Conservation (phyloP, 2,329 filamentous ascomycete genomes). For the Aspergillus pseudonomiae region DNA sequence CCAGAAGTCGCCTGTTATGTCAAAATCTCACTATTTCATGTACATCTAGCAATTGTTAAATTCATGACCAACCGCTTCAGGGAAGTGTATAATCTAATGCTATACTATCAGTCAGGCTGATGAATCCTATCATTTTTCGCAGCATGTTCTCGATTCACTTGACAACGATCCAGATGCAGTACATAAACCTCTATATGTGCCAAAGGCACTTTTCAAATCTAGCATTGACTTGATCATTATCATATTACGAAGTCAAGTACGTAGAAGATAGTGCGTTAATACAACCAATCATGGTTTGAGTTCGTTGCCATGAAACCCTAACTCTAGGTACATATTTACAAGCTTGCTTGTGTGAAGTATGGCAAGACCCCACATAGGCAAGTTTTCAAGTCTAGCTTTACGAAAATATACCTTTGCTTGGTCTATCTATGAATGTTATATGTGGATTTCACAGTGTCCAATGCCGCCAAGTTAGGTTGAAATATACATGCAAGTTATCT, state of each 20-base stretch:
- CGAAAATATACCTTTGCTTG: too few species aligned
- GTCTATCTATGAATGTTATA: too few species aligned
- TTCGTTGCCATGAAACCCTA: background rate
- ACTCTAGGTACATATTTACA: too few species aligned
- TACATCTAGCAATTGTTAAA: conserved; percentile 1
- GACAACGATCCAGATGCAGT: background rate
- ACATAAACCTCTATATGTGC: too few species aligned
- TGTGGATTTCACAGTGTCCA: too few species aligned
- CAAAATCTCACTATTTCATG: conserved; percentile 1
- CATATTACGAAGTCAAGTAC: too few species aligned
- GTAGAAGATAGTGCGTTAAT: too few species aligned
- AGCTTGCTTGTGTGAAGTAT: too few species aligned
- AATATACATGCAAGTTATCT: background rate
- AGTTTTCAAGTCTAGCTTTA: too few species aligned
- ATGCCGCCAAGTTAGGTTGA: background rate
- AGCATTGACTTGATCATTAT: too few species aligned
- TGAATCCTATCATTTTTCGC: background rate
- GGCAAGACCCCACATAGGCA: too few species aligned
- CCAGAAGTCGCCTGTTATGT: background rate
- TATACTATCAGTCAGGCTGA: background rate
- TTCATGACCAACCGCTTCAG: background rate
- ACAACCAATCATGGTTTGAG: background rate
- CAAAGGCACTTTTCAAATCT: too few species aligned
- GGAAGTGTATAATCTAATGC: background rate
- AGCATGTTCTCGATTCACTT: background rate